Conservation (phyloP, 176 grass and related monocot species). For the Oryza punctata region DNA sequence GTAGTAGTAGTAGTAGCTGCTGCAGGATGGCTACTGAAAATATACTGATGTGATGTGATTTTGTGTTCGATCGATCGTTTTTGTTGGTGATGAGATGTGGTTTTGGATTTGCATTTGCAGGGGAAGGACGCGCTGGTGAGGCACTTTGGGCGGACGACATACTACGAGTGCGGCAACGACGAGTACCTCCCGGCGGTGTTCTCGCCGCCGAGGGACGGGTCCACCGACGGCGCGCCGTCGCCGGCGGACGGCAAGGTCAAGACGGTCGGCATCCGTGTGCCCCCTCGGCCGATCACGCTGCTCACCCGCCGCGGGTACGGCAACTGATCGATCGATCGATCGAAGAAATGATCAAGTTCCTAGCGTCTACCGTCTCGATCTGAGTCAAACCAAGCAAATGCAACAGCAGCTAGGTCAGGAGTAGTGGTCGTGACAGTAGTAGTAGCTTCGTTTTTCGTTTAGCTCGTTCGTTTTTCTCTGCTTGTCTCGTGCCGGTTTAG, state of each 20-base stretch:
- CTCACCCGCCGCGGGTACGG: background rate
- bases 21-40: too few species aligned
- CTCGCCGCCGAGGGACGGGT: conserved; percentile 58
- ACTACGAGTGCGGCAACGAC: conserved; percentile 37
- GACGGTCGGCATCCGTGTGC: conserved; percentile 3
- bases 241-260: background rate
- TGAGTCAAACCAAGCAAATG: background rate
- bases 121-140: conserved; percentile 41
- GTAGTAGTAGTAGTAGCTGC: background rate
- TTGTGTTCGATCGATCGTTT: background rate
- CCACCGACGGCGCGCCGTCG: background rate
- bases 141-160: conserved; percentile 34
- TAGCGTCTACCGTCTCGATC: background rate
- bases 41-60: background rate
- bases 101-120: conserved; percentile 14
- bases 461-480: background rate
- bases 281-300: background rate
- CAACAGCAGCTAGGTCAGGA: background rate
- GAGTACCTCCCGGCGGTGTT: conserved; percentile 65
- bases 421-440: background rate
- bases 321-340: background rate
- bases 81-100: background rate
- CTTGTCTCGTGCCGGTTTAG: background rate
- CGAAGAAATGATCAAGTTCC: too few species aligned
- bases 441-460: background rate